phyloP scores from a whole-genome alignment of 805 yeast species.

The Wickerhamiella qilinensis region DNA sequence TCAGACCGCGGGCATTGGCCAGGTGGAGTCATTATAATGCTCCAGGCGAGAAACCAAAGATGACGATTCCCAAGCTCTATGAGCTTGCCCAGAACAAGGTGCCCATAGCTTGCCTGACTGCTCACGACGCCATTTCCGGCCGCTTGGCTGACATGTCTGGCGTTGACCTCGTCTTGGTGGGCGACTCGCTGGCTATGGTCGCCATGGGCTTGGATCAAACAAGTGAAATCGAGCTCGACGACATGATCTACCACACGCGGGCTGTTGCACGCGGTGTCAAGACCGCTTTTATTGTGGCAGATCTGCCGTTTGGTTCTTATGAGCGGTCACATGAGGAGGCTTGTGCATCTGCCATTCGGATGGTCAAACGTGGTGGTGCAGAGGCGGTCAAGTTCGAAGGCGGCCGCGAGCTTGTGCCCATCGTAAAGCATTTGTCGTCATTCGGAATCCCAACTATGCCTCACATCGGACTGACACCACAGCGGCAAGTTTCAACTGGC shows the following conservation, averaged over 20 bases:
- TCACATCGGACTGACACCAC: constrained; percentile 89
- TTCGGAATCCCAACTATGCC: constrained; percentile 84
- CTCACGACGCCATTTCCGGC: constrained; percentile 74
- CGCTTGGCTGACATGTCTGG: constrained; percentile 48
- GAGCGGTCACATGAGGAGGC: constrained; percentile 54
- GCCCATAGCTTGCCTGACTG: constrained; percentile 54
- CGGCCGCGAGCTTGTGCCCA: constrained; percentile 38
- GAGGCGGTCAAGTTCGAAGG: constrained; percentile 83
- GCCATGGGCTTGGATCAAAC: constrained; percentile 59
- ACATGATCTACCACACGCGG: constrained; percentile 58
- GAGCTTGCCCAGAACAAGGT: constrained; percentile 20
- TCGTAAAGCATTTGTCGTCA: constrained; percentile 38
- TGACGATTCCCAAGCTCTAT: constrained; percentile 28
- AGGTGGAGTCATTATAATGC: constrained; percentile 11
- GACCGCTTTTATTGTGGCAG: constrained; percentile 58
- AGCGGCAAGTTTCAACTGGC: constrained; percentile 57
- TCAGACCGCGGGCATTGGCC: too few relatives aligned
- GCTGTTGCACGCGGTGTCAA: constrained; percentile 62
- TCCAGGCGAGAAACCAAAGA: constrained; percentile 14
- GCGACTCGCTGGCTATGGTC: constrained; percentile 90
- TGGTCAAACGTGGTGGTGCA: constrained; percentile 37
- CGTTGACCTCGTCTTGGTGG: constrained; percentile 60
- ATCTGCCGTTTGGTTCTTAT: constrained; percentile 77
- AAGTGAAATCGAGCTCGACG: constrained; percentile 54
- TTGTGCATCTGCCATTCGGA: constrained; percentile 34